Percentiles rank a stretch among this genome's conserved stretches.
Evolutionary conservation across 202 grass and related monocot species (phyloP).

Genomic region (Setaria italica): DNA sequence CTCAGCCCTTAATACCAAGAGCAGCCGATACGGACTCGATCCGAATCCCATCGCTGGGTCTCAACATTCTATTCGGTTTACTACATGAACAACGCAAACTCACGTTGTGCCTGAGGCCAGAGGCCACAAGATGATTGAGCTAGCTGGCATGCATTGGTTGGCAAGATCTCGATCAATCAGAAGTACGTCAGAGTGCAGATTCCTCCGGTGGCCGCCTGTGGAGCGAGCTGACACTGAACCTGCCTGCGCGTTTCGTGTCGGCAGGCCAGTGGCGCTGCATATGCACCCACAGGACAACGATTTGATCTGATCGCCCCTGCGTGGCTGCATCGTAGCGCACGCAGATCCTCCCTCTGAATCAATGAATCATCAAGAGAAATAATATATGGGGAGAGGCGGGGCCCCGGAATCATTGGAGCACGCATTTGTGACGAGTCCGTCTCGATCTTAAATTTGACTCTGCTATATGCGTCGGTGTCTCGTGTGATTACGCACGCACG

Average conservation of each 20-base stretch:
- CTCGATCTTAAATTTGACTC: background rate
- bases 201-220: background rate
- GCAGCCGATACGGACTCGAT: too few species aligned
- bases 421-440: background rate
- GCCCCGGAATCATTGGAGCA: background rate
- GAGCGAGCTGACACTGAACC: background rate
- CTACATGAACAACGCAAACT: background rate
- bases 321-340: background rate
- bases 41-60: too few species aligned
- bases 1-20: too few species aligned
- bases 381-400: background rate
- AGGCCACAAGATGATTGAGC: background rate
- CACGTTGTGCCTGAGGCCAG: background rate
- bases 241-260: background rate
- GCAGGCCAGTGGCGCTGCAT: constrained; percentile 5
- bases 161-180: background rate
- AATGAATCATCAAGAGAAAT: background rate
- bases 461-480: background rate
- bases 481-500: background rate
- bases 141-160: background rate
- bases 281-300: background rate
- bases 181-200: background rate
- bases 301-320: background rate
- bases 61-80: too few species aligned
- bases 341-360: background rate